Evolutionary conservation across 1,284 basidiomycete genomes (phyloP).

Genomic region (Marasmius oreades): DNA sequence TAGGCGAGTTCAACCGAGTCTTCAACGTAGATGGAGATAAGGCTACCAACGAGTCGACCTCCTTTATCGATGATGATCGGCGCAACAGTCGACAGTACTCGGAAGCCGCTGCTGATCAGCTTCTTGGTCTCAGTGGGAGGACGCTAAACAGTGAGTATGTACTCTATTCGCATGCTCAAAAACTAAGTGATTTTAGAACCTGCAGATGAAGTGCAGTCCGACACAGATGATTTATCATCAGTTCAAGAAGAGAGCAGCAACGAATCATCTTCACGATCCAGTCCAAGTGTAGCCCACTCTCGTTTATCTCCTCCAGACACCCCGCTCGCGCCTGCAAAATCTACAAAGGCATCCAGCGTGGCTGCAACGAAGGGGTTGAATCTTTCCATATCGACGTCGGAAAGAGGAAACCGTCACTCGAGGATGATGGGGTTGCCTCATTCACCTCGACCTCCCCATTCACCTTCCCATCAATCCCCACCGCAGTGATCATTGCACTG

Average conservation of each 20-base stretch:
- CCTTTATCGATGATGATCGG: constrained; percentile 32
- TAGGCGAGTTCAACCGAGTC: constrained; percentile 86
- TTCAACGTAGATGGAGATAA: constrained; percentile 69
- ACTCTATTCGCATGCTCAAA: constrained; percentile 13
- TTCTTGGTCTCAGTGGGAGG: constrained; percentile 71
- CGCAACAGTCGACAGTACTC: constrained; percentile 79
- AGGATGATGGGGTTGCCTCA: constrained; percentile 58
- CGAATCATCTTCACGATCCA: constrained; percentile 51
- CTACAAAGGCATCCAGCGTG: constrained; percentile 52
- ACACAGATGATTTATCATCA: constrained; percentile 58
- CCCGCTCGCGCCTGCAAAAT: constrained; percentile 30
- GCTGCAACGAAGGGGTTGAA: constrained; percentile 72
- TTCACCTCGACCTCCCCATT: constrained; percentile 52
- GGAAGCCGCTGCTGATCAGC: constrained; percentile 72
- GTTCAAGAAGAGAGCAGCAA: constrained; percentile 67
- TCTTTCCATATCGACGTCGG: constrained; percentile 44
- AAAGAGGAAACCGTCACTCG: constrained; percentile 58
- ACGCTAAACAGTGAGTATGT: constrained; percentile 51
- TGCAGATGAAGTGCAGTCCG: constrained; percentile 61
- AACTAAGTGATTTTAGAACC: constrained; percentile 32
- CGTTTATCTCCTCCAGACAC: constrained; percentile 33
- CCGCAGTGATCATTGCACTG: not conserved
- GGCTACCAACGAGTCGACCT: constrained; percentile 30
- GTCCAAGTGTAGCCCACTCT: constrained; percentile 29
- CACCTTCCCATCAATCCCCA: constrained; percentile 17